Base-by-base conservation (phyloP, 1,284 basidiomycete species). In the Microbotryum violaceum region DNA sequence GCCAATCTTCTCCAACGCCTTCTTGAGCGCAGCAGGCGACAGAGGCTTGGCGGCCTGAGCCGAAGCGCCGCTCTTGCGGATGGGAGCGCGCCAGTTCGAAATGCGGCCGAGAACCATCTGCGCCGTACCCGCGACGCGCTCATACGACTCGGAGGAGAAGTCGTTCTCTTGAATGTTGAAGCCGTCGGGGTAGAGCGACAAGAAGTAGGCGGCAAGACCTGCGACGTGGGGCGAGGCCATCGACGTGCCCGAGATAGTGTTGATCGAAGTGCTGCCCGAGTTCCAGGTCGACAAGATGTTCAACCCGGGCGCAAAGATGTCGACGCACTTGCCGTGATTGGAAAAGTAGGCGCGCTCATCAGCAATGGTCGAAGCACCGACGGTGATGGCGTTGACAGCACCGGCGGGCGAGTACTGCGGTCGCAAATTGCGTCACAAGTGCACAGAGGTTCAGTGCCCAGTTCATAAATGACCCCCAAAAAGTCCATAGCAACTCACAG, bases 331-430 rank as follows among this genome's bases (percentile, higher is more conserved):
- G 67, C 77, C 77, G 60, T 71, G 72, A 74, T 78, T 78, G 64
- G 74, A 75, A 80, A 93, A 94, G 80, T 90, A 91, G 42, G 91
- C 91, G 60, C 88, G 85, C 64, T 86, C 85, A 73, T 96, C 91
- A 55, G 75, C 79, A 48, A 90, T 79, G 29, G 87, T 88, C 4
- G 87, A 87, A 27, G 89, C 89, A 66, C 87, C 91, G 58, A 94
- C 89, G 54, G 91, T 93, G 67, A 94, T 82, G 20, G 89, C 87
- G 50, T 84, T 81, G 75, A 82, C 77, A 21, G 88, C 80, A 12
- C 81, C 80, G 31, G 89, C 90, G 56, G 89, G 90, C 6, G 89
- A 91, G 75, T 85, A 90, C 66, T 50, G 21, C 27, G 23, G 25
- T 57, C 47, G 42, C 12, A n/a, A 37, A 14, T 31, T 8, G 27